Conservation (phyloP, 495 filamentous ascomycete species). For the Lichenothelia convexa region DNA sequence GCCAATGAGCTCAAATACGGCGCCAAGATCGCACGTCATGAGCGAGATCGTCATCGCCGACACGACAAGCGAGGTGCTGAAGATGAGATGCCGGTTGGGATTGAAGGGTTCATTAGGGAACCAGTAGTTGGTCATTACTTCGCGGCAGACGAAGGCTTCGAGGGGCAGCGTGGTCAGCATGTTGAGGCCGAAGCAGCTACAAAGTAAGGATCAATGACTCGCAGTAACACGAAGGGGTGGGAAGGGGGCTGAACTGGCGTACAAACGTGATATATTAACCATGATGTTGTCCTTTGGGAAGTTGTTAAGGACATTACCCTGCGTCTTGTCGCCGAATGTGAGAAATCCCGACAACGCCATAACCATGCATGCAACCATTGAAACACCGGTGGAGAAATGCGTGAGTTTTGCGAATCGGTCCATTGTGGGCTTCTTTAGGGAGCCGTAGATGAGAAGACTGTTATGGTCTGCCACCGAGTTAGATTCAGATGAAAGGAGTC, state of each 20-base stretch:
- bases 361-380: slow-evolving; percentile 68
- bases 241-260: slow-evolving; percentile 10
- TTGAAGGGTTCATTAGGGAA: slow-evolving; percentile 67
- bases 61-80: slow-evolving; percentile 63
- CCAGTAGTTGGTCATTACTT: slow-evolving; percentile 90
- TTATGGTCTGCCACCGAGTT: slow-evolving; percentile 53
- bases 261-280: slow-evolving; percentile 85
- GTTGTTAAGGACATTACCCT: slow-evolving; percentile 95
- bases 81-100: slow-evolving; percentile 66
- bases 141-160: slow-evolving; percentile 91
- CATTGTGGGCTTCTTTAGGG: slow-evolving; percentile 78
- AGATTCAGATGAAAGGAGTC: no score
- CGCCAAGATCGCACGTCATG: slow-evolving; percentile 79
- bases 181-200: slow-evolving; percentile 77
- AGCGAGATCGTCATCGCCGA: slow-evolving; percentile 59
- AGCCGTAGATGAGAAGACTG: slow-evolving; percentile 91
- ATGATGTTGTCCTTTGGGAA: slow-evolving; percentile 77
- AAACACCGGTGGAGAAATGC: slow-evolving; percentile 76
- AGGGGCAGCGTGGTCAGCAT: slow-evolving; percentile 95
- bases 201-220: background rate
- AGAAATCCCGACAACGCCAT: slow-evolving; percentile 70
- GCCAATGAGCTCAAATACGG: slow-evolving; percentile 88
- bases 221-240: background rate
- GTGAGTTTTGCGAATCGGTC: slow-evolving; percentile 86
- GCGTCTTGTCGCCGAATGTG: slow-evolving; percentile 75